Evolutionary conservation across 2,329 filamentous ascomycete genomes (phyloP).

Genomic region (Aspergillus sp.): DNA sequence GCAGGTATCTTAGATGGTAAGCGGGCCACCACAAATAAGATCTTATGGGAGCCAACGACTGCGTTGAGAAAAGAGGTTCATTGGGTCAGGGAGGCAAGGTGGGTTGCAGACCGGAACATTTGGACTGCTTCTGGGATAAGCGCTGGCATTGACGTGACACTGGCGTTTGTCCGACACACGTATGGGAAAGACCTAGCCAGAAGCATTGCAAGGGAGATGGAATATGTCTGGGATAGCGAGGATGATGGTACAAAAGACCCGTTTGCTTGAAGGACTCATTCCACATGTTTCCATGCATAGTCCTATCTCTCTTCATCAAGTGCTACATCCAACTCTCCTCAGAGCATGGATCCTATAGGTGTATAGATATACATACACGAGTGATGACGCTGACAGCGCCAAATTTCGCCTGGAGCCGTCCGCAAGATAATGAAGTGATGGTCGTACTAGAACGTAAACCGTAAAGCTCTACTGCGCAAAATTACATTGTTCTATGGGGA

Average conservation of each 20-base stretch:
- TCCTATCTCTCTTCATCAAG: no score
- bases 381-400: no score
- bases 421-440: no score
- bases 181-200: slow-evolving; percentile 1
- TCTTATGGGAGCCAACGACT: slow-evolving; percentile 44
- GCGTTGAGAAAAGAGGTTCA: slow-evolving; percentile 48
- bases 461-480: no score
- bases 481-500: no score
- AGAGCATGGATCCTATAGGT: no score
- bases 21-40: slow-evolving; percentile 66
- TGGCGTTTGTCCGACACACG: slow-evolving; percentile 36
- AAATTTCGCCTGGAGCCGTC: no score
- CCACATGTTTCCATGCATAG: no score
- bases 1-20: slow-evolving; percentile 60
- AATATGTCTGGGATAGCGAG: slow-evolving; percentile 5
- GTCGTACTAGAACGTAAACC: no score
- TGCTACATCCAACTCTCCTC: no score
- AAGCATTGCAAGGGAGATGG: slow-evolving; percentile 1
- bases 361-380: no score
- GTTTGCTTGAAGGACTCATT: not conserved
- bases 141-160: slow-evolving; percentile 61
- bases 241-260: slow-evolving; percentile 3
- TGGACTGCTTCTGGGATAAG: slow-evolving; percentile 65
- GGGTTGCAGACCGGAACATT: slow-evolving; percentile 63
- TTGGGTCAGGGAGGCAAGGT: slow-evolving; percentile 62